Base-by-base conservation (phyloP, 352 stramenopile genomes). In the Globisporangium uncinulatum region DNA sequence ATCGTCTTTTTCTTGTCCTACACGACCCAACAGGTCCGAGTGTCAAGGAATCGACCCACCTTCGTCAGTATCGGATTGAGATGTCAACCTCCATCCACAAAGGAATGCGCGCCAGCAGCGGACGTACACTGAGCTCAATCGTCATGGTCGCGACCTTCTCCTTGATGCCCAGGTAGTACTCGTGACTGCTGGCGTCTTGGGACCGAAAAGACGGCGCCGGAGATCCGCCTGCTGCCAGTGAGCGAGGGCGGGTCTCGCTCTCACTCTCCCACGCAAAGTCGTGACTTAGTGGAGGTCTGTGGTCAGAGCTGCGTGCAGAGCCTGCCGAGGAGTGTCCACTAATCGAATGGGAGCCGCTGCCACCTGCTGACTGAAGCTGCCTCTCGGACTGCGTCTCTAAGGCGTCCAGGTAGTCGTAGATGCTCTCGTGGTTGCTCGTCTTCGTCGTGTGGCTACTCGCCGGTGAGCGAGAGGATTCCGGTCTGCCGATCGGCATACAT, bases 1-100 rank as follows among this genome's bases (percentile, higher is more conserved):
- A 91, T 89, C n/a, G 83, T 93, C 59, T 93, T 89, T 37, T 71
- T 84, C 54, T 93, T 93, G 65, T 91, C 83, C 83, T 93, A 37
- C 14, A 8, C 63, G 57, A n/a, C 42, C 55, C 52, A 10, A n/a
- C 11, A 17, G 24, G 10, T 34, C n/a, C 29, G n/a, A n/a, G 3
- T 10, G 6, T 19, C 8, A 17, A n/a, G n/a, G 48, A 0, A 36
- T 14, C 21, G 15, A 4, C 0, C 2, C n/a, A 8, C 31, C 6
- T 21, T 34, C 45, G 6, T 39, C 34, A 39, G 34, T 6, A 39
- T 13, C 34, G 5, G 5, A 7, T 39, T 39, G 34, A 39, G 34
- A 6, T 1, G 34, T 1, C 34, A 39, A 13, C 10, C 34, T 3
- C 2, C 5, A 39, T 39, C 2, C 34, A 39, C 34, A 39, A 2